A percentile compares a stretch with the other conserved stretches of the same genome.
Evolutionary conservation across 495 filamentous ascomycete species (phyloP).

Genomic region (Xylaria castorea): DNA sequence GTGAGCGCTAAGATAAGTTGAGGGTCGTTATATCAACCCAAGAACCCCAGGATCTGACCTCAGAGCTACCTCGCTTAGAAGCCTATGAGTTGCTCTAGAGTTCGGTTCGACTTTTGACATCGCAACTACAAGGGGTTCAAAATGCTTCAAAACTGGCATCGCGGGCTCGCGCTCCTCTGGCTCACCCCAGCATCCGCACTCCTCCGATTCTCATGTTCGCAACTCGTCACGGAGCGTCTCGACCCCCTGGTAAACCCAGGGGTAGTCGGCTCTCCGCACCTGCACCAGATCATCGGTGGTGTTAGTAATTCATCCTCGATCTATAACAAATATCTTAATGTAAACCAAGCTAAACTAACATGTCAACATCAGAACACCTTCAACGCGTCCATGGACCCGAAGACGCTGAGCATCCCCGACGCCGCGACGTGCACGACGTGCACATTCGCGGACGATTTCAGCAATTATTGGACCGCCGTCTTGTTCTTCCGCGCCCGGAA

Average conservation of each 20-base stretch:
- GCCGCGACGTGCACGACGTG: conserved; percentile 44
- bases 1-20: neutral
- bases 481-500: conserved; percentile 45
- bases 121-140: neutral
- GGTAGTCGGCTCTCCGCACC: conserved; percentile 41
- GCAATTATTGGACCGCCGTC: conserved; percentile 49
- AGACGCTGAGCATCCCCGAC: conserved; percentile 34
- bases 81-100: neutral
- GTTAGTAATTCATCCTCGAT: conserved; percentile 30
- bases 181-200: conserved; percentile 2
- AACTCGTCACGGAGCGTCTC: conserved; percentile 43
- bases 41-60: neutral
- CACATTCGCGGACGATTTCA: conserved; percentile 47
- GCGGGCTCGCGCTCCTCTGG: neutral
- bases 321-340: neutral
- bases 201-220: conserved; percentile 44
- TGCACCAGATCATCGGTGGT: conserved; percentile 47
- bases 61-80: neutral
- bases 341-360: neutral
- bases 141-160: conserved; percentile 16
- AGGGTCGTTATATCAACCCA: neutral
- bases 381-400: conserved; percentile 44
- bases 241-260: conserved; percentile 46
- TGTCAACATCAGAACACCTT: conserved; percentile 38
- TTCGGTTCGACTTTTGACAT: neutral